These are phyloP conservation scores for Colletotrichum somersetense DNA, from an alignment of 2,329 filamentous ascomycete genomes.

Conservation along the genomic window DNA sequence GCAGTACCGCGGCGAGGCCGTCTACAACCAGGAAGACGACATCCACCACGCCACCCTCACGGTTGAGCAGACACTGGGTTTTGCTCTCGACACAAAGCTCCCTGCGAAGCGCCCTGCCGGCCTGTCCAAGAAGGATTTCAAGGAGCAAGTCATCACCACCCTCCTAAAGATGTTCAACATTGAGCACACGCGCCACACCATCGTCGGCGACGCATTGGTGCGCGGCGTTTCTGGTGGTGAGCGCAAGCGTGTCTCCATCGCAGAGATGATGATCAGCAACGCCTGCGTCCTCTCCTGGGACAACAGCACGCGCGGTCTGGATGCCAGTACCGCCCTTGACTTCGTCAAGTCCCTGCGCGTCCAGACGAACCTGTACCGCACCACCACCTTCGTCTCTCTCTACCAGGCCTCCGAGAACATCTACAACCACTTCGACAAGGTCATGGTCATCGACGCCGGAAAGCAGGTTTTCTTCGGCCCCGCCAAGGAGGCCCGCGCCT, in stretches of 20 bases:
- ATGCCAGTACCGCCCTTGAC: constrained; percentile 76
- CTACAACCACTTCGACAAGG: constrained; percentile 84
- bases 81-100: constrained; percentile 87
- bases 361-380: constrained; percentile 86
- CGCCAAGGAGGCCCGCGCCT: constrained; percentile 73
- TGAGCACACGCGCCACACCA: constrained; percentile 85
- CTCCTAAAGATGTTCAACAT: constrained; percentile 95
- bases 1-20: constrained; percentile 82
- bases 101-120: constrained; percentile 83
- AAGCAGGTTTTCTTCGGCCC: constrained; percentile 83
- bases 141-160: constrained; percentile 78
- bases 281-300: constrained; percentile 82
- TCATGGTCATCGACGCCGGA: constrained; percentile 83
- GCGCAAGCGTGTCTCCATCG: constrained; percentile 84
- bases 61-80: constrained; percentile 87
- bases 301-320: constrained; percentile 77
- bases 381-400: constrained; percentile 85
- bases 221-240: constrained; percentile 85
- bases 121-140: constrained; percentile 79
- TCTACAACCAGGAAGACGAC: constrained; percentile 90
- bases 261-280: constrained; percentile 83
- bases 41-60: constrained; percentile 87
- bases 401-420: constrained; percentile 90
- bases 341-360: constrained; percentile 79
- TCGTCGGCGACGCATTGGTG: constrained; percentile 86